Evolutionary conservation across 768 basidiomycete genomes (phyloP), one percentile per base, ranked within the genome.

Genomic region (Coprinopsis marcescibilis): DNA sequence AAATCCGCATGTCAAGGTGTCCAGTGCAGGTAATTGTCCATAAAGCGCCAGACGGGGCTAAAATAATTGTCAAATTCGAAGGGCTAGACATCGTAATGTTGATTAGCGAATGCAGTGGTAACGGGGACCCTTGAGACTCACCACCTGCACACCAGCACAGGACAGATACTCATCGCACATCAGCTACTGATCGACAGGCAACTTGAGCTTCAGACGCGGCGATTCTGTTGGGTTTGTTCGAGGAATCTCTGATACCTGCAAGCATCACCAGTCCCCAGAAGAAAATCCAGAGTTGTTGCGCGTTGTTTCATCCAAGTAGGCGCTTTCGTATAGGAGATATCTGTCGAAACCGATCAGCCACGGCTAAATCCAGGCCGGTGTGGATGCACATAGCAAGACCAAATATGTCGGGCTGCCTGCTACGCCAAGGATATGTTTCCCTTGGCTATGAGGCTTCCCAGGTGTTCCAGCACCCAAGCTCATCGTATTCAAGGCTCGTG

Each of bases 1-100:
- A 81, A 50, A 4, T 55, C 50, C 49, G 69, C 59, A 11, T 81
- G 55, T 17, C 50, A 52, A 10, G 66, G 59, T 3, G 66, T 65
- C 75, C 75, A 82, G 44, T 66, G 67, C 63, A 80, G 66, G 52
- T 78, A 57, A 50, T 68, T 62, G 14, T 75, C 78, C 24, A 75
- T 75, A 56, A 69, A 69, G 53, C 72, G 63, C 80, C 80, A 82
- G 13, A 71, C 77, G 17, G 79, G 78, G 48, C 73, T 72, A 53
- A 72, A 80, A 47, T 80, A 77, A 42, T 65, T 68, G 40, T 76
- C 76, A 55, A 72, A 76, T 55, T 81, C 78, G 46, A 63, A 74
- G 4, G 76, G 70, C 76, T 79, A n/a, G n/a, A n/a, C n/a, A n/a
- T n/a, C n/a, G n/a, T 44, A 26, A 26, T 14, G 14, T 14, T n/a